These are phyloP conservation scores for Kodamaea restingae DNA, from an alignment of 805 yeast genomes.

Conservation along the genomic window DNA sequence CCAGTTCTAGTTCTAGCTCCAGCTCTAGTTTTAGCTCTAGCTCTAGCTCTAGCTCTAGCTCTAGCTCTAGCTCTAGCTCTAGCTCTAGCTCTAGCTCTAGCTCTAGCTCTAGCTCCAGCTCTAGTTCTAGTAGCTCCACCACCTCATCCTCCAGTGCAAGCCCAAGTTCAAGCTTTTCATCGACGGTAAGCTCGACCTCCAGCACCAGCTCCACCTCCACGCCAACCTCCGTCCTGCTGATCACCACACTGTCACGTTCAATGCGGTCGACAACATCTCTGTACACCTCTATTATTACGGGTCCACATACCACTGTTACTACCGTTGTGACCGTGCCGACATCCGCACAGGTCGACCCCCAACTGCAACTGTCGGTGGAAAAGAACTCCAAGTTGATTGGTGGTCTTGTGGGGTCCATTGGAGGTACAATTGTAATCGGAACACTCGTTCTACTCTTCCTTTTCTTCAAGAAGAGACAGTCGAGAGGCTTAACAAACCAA, in stretches of 20 bases:
- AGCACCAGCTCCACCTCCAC: background rate
- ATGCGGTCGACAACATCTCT: slow-evolving; percentile 8
- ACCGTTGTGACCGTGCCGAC: slow-evolving; percentile 39
- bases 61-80: background rate
- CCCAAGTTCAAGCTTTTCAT: background rate
- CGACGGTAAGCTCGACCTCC: background rate
- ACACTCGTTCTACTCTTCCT: slow-evolving; percentile 33
- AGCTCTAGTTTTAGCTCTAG: background rate
- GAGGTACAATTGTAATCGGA: slow-evolving; percentile 42
- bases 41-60: background rate
- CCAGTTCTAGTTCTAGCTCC: background rate
- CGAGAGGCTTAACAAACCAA: slow-evolving; percentile 32
- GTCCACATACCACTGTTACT: slow-evolving; percentile 37
- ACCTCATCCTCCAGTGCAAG: background rate
- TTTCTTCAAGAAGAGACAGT: slow-evolving; percentile 30
- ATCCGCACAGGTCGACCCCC: slow-evolving; percentile 18
- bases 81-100: background rate
- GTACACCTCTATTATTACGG: slow-evolving; percentile 19
- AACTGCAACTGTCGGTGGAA: slow-evolving; percentile 13
- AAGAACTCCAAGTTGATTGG: slow-evolving; percentile 38
- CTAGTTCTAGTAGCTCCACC: background rate
- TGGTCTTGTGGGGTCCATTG: slow-evolving; percentile 44
- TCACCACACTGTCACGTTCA: slow-evolving; percentile 1
- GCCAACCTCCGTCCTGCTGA: slow-evolving; percentile 10
- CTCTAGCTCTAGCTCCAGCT: background rate